phyloP scores from a whole-genome alignment of 495 filamentous ascomycete species.

The Xeromyces bisporus region DNA sequence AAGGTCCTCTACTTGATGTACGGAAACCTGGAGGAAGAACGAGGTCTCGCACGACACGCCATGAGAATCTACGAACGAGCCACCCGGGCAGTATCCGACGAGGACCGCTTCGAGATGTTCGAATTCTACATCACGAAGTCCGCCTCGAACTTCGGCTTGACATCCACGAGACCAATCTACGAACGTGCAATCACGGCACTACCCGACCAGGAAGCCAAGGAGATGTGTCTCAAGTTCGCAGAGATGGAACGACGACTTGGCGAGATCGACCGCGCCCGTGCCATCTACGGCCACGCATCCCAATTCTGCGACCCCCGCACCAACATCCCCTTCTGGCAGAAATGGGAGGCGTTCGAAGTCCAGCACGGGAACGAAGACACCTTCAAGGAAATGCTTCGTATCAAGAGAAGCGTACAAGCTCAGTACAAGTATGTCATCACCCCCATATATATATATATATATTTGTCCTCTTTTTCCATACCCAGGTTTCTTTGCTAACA shows the following conservation, averaged over 20 bases:
- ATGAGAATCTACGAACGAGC: slow-evolving; percentile 99
- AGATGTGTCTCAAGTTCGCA: slow-evolving; percentile 98
- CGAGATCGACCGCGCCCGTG: slow-evolving; percentile 88
- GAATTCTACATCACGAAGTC: slow-evolving; percentile 99
- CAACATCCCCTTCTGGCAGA: slow-evolving; percentile 77
- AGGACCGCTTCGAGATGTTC: slow-evolving; percentile 94
- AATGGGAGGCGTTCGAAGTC: slow-evolving; percentile 95
- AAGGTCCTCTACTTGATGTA: slow-evolving; percentile 97
- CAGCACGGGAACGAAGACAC: slow-evolving; percentile 98
- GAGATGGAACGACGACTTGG: slow-evolving; percentile 96
- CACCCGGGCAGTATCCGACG: slow-evolving; percentile 87
- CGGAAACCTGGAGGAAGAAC: slow-evolving; percentile 90
- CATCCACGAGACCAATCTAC: slow-evolving; percentile 93
- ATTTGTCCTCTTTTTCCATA: neutral
- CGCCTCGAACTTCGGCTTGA: slow-evolving; percentile 90
- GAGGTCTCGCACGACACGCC: slow-evolving; percentile 87
- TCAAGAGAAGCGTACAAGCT: slow-evolving; percentile 93
- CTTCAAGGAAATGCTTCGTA: slow-evolving; percentile 96
- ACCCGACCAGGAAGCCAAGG: slow-evolving; percentile 82
- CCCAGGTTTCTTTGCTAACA: neutral
- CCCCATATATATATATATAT: no score
- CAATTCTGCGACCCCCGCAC: slow-evolving; percentile 95
- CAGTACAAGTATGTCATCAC: slow-evolving; percentile 63
- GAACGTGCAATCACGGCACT: slow-evolving; percentile 83
- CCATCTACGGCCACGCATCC: slow-evolving; percentile 89